Percentiles rank a stretch among this genome's conserved stretches.
phyloP scores from a whole-genome alignment of 257 asterid genomes.

The Anisodus tanguticus region DNA sequence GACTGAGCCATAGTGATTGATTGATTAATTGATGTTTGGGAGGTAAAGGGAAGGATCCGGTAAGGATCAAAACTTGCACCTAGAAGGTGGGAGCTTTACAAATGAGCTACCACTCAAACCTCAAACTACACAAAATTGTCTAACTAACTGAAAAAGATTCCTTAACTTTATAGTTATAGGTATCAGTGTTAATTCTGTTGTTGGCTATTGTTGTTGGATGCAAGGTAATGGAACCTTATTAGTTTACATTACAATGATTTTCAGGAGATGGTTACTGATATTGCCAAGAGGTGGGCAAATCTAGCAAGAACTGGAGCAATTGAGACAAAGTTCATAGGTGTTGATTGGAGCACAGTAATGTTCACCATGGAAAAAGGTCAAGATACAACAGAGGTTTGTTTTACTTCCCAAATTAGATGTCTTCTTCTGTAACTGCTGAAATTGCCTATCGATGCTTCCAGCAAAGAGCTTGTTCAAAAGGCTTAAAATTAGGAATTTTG shows the following conservation, averaged over 20 bases:
- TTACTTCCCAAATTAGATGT: conserved; percentile 15
- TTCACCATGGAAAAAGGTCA: conserved; percentile 88
- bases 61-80: background rate
- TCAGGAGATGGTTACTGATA: conserved; percentile 71
- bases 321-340: conserved; percentile 68
- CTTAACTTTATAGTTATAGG: background rate
- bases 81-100: background rate
- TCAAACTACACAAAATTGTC: background rate
- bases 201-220: background rate
- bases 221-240: background rate
- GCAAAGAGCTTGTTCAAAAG: background rate
- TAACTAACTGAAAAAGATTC: background rate
- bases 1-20: background rate
- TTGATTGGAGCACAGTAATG: conserved; percentile 85
- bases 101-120: background rate
- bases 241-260: background rate
- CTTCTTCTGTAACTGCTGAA: background rate
- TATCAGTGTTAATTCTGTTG: background rate
- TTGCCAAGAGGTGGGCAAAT: conserved; percentile 78
- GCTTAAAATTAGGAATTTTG: background rate
- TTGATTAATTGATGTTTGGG: background rate
- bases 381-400: conserved; percentile 75
- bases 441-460: background rate
- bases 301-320: conserved; percentile 81
- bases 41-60: background rate